Evolutionary conservation across 345 rosid genomes (phyloP).

Genomic region (Eucalyptus pumila): DNA sequence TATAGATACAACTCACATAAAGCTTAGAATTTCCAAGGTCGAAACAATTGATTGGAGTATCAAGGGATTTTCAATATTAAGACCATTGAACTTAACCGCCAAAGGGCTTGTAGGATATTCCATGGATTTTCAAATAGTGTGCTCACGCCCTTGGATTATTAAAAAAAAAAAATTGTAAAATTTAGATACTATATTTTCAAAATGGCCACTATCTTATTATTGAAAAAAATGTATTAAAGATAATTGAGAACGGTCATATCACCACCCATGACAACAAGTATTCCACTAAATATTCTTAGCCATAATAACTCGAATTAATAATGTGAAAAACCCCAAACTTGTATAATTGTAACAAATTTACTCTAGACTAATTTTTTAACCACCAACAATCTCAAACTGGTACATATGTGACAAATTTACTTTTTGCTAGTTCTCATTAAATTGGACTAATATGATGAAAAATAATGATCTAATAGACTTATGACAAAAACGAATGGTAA

Average conservation of each 20-base stretch:
- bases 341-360: rapidly evolving
- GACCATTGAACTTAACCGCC: background rate
- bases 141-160: background rate
- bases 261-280: background rate
- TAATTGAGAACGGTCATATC: background rate
- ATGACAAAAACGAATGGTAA: too few species aligned
- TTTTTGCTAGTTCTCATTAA: too few species aligned
- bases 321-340: rapidly evolving
- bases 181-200: background rate
- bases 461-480: too few species aligned
- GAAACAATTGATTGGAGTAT: background rate
- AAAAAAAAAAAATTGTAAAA: background rate
- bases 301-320: background rate
- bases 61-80: background rate
- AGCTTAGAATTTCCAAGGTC: background rate
- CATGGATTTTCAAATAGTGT: background rate
- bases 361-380: too few species aligned
- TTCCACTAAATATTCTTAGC: background rate
- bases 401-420: too few species aligned
- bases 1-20: background rate
- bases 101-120: background rate
- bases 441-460: rapidly evolving
- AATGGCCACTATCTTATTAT: background rate
- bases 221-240: background rate
- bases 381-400: rapidly evolving